Base-by-base conservation (phyloP, 164 flowering plant genomes). In the Pachysandra terminalis region DNA sequence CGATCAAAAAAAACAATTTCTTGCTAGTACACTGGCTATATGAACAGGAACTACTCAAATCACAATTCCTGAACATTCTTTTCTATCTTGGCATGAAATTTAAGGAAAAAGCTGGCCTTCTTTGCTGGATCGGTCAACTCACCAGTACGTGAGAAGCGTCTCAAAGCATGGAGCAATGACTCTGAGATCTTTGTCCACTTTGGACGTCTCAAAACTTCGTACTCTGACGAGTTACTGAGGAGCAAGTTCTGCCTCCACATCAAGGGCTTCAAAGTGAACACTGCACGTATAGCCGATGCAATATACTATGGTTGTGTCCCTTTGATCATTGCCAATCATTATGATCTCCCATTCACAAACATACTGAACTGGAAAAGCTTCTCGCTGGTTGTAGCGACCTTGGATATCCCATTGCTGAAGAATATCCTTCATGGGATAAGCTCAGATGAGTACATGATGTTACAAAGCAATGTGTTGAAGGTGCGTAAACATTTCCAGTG, bases 221-320 rank as follows among this genome's bases (percentile, higher is more conserved):
- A 91, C 73, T 79, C 91, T 16, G 88, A 85, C 28, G 83, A 78
- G 54, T 81, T 91, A 22, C 83, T 86, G 7, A 61, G 83, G 14
- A 92, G 96, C 85, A 90, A 85, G 79, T 90, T 80, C 69, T 90
- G 96, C 79, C 83, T 90, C 60, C 96, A 88, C 71, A 90, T 86
- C 37, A 92, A 92, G 74, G 98, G 96, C 2, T 92, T 83, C 69
- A 96, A 92, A 81, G 93, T 90, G 51, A 92, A 92, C 81, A 88
- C 94, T 10, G 94, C 98, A 35, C 84, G 96, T 0, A 79, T 92
- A 23, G 93, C 80, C 13, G 98, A 92, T 68, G 82, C 96, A 13
- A 19, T 92, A 14, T 87, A 77, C 52, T 85, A 90, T 61, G 96
- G 96, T 0, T 90, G 96, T 62, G 90, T 90, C n/a, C 94, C 96